Percentiles rank a stretch among this genome's conserved stretches.
phyloP scores from a whole-genome alignment of 495 filamentous ascomycete species.

The Penicillium simplicissimum region DNA sequence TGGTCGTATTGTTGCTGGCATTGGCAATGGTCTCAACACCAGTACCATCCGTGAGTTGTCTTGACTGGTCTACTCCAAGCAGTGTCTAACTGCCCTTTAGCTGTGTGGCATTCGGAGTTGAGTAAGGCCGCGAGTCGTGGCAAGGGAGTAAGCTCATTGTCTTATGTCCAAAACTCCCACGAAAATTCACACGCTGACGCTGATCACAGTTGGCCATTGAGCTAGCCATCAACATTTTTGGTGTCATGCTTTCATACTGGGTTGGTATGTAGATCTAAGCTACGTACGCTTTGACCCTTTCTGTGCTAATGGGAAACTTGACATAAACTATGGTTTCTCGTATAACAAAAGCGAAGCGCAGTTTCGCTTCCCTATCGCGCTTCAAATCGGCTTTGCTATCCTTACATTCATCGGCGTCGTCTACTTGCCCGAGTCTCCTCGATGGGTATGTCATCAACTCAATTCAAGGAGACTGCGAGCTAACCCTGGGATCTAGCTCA shows the following conservation, averaged over 20 bases:
- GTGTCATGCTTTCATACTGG: conserved; percentile 41
- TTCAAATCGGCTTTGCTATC: conserved; percentile 58
- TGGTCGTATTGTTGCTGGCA: conserved; percentile 48
- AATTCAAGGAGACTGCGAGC: neutral
- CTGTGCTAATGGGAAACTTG: neutral
- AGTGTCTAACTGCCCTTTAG: conserved; percentile 13
- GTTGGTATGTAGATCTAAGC: conserved; percentile 27
- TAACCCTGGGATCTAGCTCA: conserved; percentile 20
- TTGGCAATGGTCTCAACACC: conserved; percentile 52
- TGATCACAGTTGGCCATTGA: conserved; percentile 42
- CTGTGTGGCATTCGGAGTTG: conserved; percentile 58
- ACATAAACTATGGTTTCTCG: conserved; percentile 36
- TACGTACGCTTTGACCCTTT: neutral
- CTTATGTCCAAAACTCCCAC: neutral
- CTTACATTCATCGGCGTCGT: conserved; percentile 48
- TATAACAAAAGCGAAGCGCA: conserved; percentile 34
- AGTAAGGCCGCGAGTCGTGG: conserved; percentile 63
- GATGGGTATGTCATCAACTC: conserved; percentile 39
- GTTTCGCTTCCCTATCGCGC: conserved; percentile 54
- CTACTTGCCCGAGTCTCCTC: conserved; percentile 56
- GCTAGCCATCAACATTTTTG: conserved; percentile 62
- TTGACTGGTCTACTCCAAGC: neutral
- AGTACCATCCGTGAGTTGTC: conserved; percentile 44
- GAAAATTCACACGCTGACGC: conserved; percentile 4
- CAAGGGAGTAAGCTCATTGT: conserved; percentile 50